Base-by-base conservation (phyloP, 2,329 filamentous ascomycete species). In the Gnomoniopsis smithogilvyi region DNA sequence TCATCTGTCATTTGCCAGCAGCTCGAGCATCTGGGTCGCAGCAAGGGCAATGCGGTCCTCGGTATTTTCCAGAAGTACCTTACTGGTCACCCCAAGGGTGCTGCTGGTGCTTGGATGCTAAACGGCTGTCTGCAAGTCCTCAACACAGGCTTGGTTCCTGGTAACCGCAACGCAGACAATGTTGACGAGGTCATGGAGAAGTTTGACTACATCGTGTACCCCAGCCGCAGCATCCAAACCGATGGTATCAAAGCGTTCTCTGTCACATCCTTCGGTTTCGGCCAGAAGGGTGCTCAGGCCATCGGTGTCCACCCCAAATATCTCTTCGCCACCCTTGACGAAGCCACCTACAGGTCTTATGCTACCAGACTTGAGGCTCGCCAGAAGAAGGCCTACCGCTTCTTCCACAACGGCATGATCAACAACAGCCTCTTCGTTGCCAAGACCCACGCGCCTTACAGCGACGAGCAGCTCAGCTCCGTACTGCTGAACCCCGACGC, bases 41-140 rank as follows among this genome's bases (percentile, higher is more conserved):
- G 88, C 77, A 97, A 97, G 87, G 95, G 96, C 70, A 99, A 99
- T 70, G 93, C 95, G 34, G 82, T 99, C 15, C 78, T 98, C 65
- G 95, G 93, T 80, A 93, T 99, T 73, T 99, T 98, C 90, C 95
- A 99, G 79, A 99, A 99, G 78, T 98, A 96, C 76, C 87, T 99
- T 63, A 99, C 96, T 56, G 95, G 95, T 75, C 95, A 99, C 74
- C 95, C 95, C 70, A 99, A 99, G 87, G 95, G 95, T 88, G 94
- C 95, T 69, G 95, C 95, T 62, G 95, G 95, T 81, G 95, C 94
- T 51, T 99, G 95, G 93, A 99, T 99, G 95, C 88, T 99, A 84
- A 99, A 99, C 81, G 95, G 95, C 65, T 95, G 91, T 74, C 80
- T 99, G 73, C 95, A 99, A 75, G 92, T 97, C 49, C 85, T 99